Percentiles rank a stretch among this genome's conserved stretches.
Evolutionary conservation across 139 green algal genomes (phyloP).

Genomic region (Monoraphidium neglectum): DNA sequence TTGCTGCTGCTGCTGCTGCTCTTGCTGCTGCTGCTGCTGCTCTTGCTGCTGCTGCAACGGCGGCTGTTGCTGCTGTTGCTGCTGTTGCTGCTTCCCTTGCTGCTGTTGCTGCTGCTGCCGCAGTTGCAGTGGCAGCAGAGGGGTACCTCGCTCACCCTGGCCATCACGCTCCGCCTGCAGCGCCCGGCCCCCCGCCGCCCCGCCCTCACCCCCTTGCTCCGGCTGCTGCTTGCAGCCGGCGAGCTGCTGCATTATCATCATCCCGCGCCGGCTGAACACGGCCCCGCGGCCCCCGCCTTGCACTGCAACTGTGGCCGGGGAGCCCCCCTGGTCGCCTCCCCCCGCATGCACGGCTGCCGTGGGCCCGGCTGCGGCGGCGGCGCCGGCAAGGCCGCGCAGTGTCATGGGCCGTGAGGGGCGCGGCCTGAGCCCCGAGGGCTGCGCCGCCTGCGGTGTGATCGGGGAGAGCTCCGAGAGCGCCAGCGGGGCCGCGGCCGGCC

Average conservation of each 20-base stretch:
- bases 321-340: too few species aligned
- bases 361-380: too few species aligned
- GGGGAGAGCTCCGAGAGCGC: too few species aligned
- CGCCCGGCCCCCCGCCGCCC: neutral
- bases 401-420: too few species aligned
- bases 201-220: neutral
- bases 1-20: slow-evolving; percentile 8
- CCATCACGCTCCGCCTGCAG: neutral
- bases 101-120: neutral
- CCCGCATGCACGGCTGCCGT: too few species aligned
- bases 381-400: too few species aligned
- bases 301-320: neutral
- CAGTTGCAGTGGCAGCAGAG: neutral
- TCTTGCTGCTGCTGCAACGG: neutral
- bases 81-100: neutral
- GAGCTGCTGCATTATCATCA: neutral
- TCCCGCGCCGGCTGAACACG: neutral
- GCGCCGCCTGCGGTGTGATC: too few species aligned
- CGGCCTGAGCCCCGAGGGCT: too few species aligned
- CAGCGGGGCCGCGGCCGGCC: too few species aligned
- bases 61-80: slow-evolving; percentile 7
- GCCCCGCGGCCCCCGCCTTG: neutral
- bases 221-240: neutral
- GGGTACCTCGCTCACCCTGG: neutral
- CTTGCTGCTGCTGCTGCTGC: slow-evolving; percentile 12